Base-by-base conservation (phyloP, 106 monocot genomes). In the Acorus gramineus region DNA sequence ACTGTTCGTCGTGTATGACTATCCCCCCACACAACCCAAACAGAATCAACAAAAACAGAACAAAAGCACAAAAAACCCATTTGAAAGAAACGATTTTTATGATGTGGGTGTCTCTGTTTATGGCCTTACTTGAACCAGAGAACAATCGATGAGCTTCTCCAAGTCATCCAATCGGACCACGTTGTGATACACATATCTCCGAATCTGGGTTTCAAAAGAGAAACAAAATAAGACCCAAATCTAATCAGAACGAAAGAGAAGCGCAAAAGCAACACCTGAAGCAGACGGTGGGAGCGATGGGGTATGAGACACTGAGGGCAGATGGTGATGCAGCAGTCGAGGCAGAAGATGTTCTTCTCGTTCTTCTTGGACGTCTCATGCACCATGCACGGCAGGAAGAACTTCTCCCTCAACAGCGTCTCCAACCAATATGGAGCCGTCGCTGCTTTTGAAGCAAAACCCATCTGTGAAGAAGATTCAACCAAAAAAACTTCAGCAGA, bases 151-250 rank as follows among this genome's bases (percentile, higher is more conserved):
- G 7, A 90, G 49, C 74, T 76, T 85, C 69, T 72, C 78, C 56
- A 90, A 59, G 57, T 90, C 85, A 46, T 80, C 82, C 3, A 90
- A 76, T 49, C 85, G 71, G 12, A 85, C 67, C 11, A 90, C 89
- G 54, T 85, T 80, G 50, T 90, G 85, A 55, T 90, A 90, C 55
- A 90, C 78, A 50, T 90, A 90, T 54, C 89, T 82, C 52, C 89
- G 69, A 63, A 90, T 80, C 89, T 89, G 77, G 42, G 9, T 28
- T 28, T 28, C 28, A 46, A 66, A 53, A 66, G 46, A 11, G 14
- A 43, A 28, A 44, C n/a, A 60, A 8, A 49, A 9, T 42, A 8
- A 51, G 2, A 60, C 6, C 4, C 7, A 60, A 11, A 56, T 67
- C 2, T 67, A 28, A 28, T 54, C 43, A 54, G 43, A 43, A 5